phyloP scores from a whole-genome alignment of 257 asterid species.

The Solanum megistacrolobum region DNA sequence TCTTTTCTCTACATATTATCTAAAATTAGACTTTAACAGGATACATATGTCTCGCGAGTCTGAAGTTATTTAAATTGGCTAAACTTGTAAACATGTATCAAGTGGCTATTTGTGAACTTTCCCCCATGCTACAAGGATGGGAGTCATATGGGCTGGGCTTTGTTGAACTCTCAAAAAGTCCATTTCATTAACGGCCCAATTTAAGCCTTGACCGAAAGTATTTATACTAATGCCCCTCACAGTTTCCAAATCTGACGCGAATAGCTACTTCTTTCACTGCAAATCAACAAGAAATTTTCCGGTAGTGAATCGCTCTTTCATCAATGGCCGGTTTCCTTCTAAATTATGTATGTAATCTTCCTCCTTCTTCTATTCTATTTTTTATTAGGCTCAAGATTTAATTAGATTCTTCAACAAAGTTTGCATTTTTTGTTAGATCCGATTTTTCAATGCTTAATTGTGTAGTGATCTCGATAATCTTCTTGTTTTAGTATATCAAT shows the following conservation, averaged over 20 bases:
- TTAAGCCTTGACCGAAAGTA: not conserved
- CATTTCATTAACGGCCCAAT: not conserved
- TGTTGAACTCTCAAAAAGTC: not conserved
- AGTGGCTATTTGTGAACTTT: not conserved
- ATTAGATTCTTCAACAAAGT: not conserved
- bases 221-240: not conserved
- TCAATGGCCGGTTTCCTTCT: slow-evolving; percentile 1
- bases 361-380: not conserved
- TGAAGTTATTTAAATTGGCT: not conserved
- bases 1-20: not conserved
- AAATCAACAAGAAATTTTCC: not conserved
- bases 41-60: not conserved
- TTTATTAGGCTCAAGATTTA: not conserved
- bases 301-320: not conserved
- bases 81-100: not conserved
- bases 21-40: not conserved
- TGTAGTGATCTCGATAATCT: not conserved
- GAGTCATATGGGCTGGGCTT: not conserved
- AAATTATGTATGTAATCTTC: not conserved
- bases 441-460: not conserved
- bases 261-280: not conserved
- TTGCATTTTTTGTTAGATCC: not conserved
- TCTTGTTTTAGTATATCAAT: not conserved
- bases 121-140: not conserved
- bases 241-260: not conserved